phyloP scores from a whole-genome alignment of 768 basidiomycete genomes.

The Leccinellum luteum region DNA sequence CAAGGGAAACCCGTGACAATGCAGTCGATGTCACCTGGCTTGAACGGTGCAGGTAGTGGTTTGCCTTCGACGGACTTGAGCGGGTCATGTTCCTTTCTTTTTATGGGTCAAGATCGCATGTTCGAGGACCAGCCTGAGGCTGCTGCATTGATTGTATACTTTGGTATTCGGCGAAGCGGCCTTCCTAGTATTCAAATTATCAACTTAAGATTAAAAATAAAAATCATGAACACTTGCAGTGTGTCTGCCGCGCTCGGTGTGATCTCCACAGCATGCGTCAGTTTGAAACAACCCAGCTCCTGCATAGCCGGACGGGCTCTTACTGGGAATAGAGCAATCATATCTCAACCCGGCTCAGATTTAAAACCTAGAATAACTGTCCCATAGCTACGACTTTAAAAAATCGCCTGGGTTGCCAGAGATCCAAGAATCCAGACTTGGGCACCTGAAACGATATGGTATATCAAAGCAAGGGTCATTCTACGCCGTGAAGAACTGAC shows the following conservation, averaged over 20 bases:
- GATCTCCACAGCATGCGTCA: conserved; percentile 70
- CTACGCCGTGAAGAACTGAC: no score
- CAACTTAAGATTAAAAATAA: background rate
- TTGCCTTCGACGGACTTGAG: conserved; percentile 40
- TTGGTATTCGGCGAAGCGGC: conserved; percentile 49
- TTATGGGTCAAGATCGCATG: conserved; percentile 54
- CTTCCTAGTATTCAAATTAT: conserved; percentile 31
- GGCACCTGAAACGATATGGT: no score
- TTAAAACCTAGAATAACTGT: no score
- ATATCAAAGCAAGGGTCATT: no score
- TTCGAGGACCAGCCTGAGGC: conserved; percentile 54
- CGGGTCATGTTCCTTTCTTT: conserved; percentile 38
- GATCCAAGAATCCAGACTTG: no score
- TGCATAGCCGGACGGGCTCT: conserved; percentile 56
- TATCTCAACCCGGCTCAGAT: no score
- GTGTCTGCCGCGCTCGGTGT: conserved; percentile 73
- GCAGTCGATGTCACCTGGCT: conserved; percentile 55
- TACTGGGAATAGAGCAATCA: no score
- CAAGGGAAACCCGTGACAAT: conserved; percentile 77
- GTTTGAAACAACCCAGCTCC: conserved; percentile 50
- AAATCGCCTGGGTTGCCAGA: no score
- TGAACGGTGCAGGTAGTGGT: conserved; percentile 44
- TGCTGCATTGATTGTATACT: conserved; percentile 73
- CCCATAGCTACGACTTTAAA: no score
- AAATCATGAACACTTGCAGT: conserved; percentile 36